These are phyloP conservation scores for Raffaelea albimanens DNA, from an alignment of 2,329 filamentous ascomycete genomes.

Conservation along the genomic window DNA sequence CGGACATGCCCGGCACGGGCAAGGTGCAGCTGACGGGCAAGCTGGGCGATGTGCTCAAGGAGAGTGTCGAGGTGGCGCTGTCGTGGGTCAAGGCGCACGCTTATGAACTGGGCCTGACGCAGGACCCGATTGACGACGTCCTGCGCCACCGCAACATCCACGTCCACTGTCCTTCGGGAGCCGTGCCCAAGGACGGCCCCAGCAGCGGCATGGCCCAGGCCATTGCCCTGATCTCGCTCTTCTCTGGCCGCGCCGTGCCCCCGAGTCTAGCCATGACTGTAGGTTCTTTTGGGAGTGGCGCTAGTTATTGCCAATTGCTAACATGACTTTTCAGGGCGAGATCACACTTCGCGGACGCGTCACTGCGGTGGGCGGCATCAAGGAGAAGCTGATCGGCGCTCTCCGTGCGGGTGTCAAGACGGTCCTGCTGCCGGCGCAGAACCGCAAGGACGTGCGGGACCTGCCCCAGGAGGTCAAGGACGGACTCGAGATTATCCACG, in stretches of 20 bases:
- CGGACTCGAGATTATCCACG: slow-evolving; percentile 80
- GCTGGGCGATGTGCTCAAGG: slow-evolving; percentile 91
- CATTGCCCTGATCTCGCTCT: slow-evolving; percentile 83
- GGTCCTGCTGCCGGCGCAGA: slow-evolving; percentile 77
- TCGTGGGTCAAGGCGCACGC: slow-evolving; percentile 97
- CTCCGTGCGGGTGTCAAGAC: slow-evolving; percentile 89
- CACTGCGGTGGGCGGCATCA: slow-evolving; percentile 92
- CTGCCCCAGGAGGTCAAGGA: slow-evolving; percentile 81
- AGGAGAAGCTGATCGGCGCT: slow-evolving; percentile 96
- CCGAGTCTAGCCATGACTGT: slow-evolving; percentile 93
- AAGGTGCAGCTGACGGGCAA: slow-evolving; percentile 93
- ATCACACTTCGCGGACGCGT: slow-evolving; percentile 79
- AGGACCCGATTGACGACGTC: slow-evolving; percentile 76
- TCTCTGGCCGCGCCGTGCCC: slow-evolving; percentile 76
- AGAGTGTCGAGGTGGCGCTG: slow-evolving; percentile 90
- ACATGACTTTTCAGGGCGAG: slow-evolving; percentile 38
- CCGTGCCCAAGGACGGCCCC: slow-evolving; percentile 87
- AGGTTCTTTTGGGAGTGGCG: slow-evolving; percentile 27
- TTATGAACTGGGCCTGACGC: slow-evolving; percentile 76
- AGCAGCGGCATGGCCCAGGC: slow-evolving; percentile 89
- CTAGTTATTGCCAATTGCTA: too few relatives aligned
- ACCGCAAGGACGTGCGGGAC: slow-evolving; percentile 87
- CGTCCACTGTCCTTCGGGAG: slow-evolving; percentile 89
- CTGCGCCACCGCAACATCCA: slow-evolving; percentile 94
- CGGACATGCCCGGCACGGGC: slow-evolving; percentile 90